These are phyloP conservation scores for Senna tora DNA, from an alignment of 306 rosid genomes.

Conservation along the genomic window DNA sequence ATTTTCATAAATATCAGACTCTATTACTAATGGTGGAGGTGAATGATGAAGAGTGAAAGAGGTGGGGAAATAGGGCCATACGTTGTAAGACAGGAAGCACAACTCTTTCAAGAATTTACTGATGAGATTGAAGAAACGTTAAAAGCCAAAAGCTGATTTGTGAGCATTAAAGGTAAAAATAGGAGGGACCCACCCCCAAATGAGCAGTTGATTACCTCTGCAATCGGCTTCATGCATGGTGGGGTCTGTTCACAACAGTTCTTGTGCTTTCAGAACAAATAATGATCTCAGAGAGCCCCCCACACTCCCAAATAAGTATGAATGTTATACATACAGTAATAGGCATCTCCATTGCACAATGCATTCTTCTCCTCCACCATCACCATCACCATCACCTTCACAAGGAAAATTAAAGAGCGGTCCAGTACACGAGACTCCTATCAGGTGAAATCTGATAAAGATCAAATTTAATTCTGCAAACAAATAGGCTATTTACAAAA, in stretches of 20 bases:
- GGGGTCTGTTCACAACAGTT: conserved; percentile 14
- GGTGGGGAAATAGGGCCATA: no score
- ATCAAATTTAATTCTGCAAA: no score
- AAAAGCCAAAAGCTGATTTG: not conserved
- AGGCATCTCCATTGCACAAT: conserved; percentile 30
- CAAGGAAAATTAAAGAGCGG: no score
- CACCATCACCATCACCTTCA: conserved; percentile 33
- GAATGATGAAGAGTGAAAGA: no score
- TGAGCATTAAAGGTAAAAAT: not conserved
- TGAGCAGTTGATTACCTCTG: conserved; percentile 35
- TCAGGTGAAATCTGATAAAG: no score
- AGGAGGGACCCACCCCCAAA: conserved; percentile 27
- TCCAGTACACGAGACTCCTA: no score
- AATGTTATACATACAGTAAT: not conserved
- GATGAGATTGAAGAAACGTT: not conserved
- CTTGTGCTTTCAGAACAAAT: conserved; percentile 8
- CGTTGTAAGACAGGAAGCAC: no score
- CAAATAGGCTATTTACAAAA: no score
- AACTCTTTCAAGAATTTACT: not conserved
- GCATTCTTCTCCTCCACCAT: conserved; percentile 48
- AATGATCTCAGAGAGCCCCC: conserved; percentile 30
- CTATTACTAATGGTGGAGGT: no score
- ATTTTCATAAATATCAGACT: no score
- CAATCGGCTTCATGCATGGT: conserved; percentile 37
- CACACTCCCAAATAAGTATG: not conserved